phyloP scores from a whole-genome alignment of 1,139 yeast species.

The Saccharomyces pastorianus region DNA sequence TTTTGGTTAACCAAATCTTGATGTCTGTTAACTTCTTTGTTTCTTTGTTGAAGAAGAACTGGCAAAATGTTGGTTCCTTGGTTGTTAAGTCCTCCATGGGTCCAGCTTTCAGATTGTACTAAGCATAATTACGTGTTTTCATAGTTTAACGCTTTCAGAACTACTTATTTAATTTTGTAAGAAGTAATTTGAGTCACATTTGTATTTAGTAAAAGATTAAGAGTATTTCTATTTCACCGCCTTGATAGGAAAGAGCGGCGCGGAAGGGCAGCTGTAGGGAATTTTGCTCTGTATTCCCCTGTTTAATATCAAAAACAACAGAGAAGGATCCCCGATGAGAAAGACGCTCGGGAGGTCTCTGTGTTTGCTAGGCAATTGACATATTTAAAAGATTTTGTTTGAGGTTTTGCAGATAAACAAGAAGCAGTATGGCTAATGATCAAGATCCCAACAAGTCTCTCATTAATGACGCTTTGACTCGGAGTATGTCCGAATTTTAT shows the following conservation, averaged over 20 bases:
- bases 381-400: not conserved
- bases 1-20: constrained; percentile 95
- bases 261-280: not conserved
- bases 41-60: constrained; percentile 99
- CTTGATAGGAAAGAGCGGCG: not conserved
- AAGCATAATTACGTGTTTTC: constrained; percentile 31
- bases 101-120: constrained; percentile 99
- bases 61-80: constrained; percentile 99
- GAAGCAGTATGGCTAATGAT: constrained; percentile 3
- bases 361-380: not conserved
- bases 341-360: not conserved
- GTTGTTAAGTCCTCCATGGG: constrained; percentile 99
- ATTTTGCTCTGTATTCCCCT: not conserved
- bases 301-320: not conserved
- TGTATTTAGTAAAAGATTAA: constrained; percentile 1
- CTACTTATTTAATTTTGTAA: not conserved
- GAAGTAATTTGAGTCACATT: not conserved
- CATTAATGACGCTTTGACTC: constrained; percentile 6
- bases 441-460: constrained; percentile 4
- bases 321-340: not conserved
- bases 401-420: not conserved
- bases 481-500: constrained; percentile 9
- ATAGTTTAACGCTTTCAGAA: constrained; percentile 1
- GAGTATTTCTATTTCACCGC: not conserved
- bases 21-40: constrained; percentile 99